Percentiles rank a stretch among this genome's conserved stretches.
These are phyloP conservation scores for Fusarium ramigenum DNA, from an alignment of 2,329 filamentous ascomycete species.

Conservation along the genomic window DNA sequence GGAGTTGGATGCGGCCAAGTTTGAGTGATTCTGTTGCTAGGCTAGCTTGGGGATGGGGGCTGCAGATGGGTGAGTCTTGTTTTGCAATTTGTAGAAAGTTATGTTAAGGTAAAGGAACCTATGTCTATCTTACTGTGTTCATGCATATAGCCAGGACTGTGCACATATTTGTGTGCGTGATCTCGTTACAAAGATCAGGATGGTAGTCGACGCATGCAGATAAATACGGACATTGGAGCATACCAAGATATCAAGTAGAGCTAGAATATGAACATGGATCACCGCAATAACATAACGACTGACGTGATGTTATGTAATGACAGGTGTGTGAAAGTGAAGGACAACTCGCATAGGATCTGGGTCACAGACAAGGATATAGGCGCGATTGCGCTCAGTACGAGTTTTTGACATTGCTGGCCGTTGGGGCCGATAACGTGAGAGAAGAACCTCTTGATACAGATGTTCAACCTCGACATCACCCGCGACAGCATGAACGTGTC, in stretches of 20 bases:
- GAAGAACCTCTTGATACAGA: too few species aligned
- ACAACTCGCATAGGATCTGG: background rate
- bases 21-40: background rate
- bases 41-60: background rate
- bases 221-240: background rate
- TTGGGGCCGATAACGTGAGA: too few species aligned
- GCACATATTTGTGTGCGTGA: background rate
- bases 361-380: too few species aligned
- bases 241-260: background rate
- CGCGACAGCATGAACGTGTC: too few species aligned
- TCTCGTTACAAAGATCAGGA: background rate
- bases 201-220: background rate
- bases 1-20: background rate
- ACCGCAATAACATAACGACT: background rate
- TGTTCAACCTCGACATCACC: too few species aligned
- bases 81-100: background rate
- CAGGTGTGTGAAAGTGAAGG: background rate
- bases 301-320: background rate
- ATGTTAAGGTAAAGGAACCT: accelerated
- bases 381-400: too few species aligned
- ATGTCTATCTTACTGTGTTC: background rate
- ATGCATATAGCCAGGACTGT: background rate
- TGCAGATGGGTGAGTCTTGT: background rate
- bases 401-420: too few species aligned
- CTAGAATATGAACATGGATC: background rate